phyloP scores from a whole-genome alignment of 768 basidiomycete species.

The Polyporus arcularius region DNA sequence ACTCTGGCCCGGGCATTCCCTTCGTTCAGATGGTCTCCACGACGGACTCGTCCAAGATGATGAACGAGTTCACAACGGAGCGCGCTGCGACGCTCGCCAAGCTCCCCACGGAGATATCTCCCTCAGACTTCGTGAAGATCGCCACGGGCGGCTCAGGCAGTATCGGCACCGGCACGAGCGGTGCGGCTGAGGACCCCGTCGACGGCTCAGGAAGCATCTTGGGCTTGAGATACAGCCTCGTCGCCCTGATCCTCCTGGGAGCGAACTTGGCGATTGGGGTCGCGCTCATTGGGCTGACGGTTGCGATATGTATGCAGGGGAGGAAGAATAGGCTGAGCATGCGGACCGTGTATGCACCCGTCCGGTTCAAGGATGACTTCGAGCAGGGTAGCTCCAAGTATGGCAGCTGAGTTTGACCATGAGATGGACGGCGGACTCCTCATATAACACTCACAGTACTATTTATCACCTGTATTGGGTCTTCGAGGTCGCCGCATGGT shows the following conservation, averaged over 20 bases:
- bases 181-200: neutral
- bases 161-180: neutral
- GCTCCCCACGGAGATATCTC: neutral
- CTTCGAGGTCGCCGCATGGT: too few species aligned
- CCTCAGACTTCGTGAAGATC: neutral
- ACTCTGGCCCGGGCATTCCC: slow-evolving; percentile 20
- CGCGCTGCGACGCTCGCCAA: slow-evolving; percentile 17
- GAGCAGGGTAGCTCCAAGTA: neutral
- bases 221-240: neutral
- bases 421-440: too few species aligned
- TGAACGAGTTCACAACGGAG: slow-evolving; percentile 28
- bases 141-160: neutral
- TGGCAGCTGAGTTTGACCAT: neutral
- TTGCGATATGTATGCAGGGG: slow-evolving; percentile 4
- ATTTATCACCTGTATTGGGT: too few species aligned
- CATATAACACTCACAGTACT: too few species aligned
- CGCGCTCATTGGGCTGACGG: neutral
- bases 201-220: neutral
- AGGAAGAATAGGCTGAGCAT: neutral
- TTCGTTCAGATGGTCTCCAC: slow-evolving; percentile 36
- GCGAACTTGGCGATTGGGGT: slow-evolving; percentile 5
- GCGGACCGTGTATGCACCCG: slow-evolving; percentile 1
- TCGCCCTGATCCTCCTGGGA: slow-evolving; percentile 1
- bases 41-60: slow-evolving; percentile 23
- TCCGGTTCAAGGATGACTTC: slow-evolving; percentile 3